Base-by-base conservation (phyloP, 2,329 filamentous ascomycete species). In the Talaromyces sp. region DNA sequence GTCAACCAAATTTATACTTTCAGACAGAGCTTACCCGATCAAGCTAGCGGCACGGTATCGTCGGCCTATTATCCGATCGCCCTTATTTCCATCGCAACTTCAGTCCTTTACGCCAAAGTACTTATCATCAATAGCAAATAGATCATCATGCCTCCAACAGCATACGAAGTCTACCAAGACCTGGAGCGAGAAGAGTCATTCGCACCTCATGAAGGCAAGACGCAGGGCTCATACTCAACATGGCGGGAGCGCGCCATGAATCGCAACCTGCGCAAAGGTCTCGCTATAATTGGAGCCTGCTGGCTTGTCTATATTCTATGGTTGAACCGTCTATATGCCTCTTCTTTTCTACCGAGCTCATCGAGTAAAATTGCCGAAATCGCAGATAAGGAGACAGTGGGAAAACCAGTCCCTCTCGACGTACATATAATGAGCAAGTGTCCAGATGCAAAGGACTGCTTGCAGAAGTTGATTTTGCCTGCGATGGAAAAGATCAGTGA, bases 391-490 rank as follows among this genome's bases (percentile, higher is more conserved):
- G 41, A 43, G 41, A 58, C 45, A 8, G 35, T 14, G 69, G 35
- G 31, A 45, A 67, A 65, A 39, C 72, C 66, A 65, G 90, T 98
- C 4, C 90, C 92, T 3, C 79, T 99, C 2, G 95, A 99, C 76
- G 91, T 92, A 64, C 94, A 98, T 77, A 95, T 98, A 71, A 99
- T 98, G 89, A 91, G 88, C 80, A 97, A 98, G 83, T 99, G 95
- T 73, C 93, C 94, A 0, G 95, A 99, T 78, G 93, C 95, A 2
- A 85, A 84, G 76, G 90, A 92, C 74, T 97, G 94, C 73, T 82
- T 99, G 22, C 86, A 87, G 67, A 82, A 93, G 66, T 80, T 99
- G 70, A 84, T 99, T 27, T 80, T 98, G 16, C 95, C 95, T 0
- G 85, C 89, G 24, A 97, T 99, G 93, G 87, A 92, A 77, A 85